Conservation (phyloP, 352 stramenopile genomes). For the Pythium scleroteichum region DNA sequence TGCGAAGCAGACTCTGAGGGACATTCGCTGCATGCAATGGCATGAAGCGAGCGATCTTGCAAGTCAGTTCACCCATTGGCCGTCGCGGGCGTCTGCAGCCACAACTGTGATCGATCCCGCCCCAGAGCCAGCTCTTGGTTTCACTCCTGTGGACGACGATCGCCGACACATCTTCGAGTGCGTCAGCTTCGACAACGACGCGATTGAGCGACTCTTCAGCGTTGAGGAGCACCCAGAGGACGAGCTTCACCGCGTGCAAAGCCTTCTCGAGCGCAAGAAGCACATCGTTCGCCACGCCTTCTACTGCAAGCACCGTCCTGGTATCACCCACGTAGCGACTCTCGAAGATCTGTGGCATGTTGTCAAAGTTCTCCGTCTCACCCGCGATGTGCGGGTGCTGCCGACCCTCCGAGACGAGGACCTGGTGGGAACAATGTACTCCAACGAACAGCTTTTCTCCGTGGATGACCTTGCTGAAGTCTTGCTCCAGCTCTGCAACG, state of each 20-base stretch:
- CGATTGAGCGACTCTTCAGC: constrained; percentile 56
- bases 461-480: constrained; percentile 62
- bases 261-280: constrained; percentile 54
- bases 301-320: constrained; percentile 47
- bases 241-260: constrained; percentile 46
- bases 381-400: constrained; percentile 59
- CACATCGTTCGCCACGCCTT: constrained; percentile 46
- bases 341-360: constrained; percentile 73
- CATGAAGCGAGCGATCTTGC: constrained; percentile 48
- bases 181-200: constrained; percentile 55
- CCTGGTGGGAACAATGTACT: constrained; percentile 32
- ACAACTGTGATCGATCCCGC: background rate
- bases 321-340: constrained; percentile 47
- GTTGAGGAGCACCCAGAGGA: constrained; percentile 51
- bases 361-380: constrained; percentile 60
- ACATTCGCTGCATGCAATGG: constrained; percentile 53
- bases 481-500: constrained; percentile 71
- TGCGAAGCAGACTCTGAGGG: constrained; percentile 32
- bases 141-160: constrained; percentile 27
- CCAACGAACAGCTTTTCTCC: constrained; percentile 57
- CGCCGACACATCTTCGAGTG: constrained; percentile 61
- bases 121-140: background rate
- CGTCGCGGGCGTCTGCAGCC: background rate
- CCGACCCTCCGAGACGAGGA: constrained; percentile 60
- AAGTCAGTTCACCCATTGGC: constrained; percentile 32